phyloP scores from a whole-genome alignment of 192 early-diverging fungal genomes.

The Rhizophagus clarus region DNA sequence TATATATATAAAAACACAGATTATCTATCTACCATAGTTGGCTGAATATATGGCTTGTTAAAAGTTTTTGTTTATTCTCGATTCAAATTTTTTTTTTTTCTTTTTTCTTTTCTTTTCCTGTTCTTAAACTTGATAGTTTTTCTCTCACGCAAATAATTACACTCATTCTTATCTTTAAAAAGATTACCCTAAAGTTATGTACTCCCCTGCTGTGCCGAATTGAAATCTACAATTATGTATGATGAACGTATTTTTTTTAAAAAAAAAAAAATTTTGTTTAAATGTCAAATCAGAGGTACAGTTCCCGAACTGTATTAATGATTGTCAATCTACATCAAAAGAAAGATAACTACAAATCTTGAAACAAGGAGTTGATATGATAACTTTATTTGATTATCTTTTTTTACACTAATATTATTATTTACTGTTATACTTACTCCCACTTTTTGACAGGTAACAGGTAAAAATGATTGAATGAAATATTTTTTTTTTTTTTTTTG shows the following conservation, averaged over 20 bases:
- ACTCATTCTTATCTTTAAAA: neutral
- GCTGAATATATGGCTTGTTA: neutral
- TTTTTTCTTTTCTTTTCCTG: neutral
- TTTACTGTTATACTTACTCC: too few relatives aligned
- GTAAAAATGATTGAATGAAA: too few relatives aligned
- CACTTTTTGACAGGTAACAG: too few relatives aligned
- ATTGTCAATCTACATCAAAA: neutral
- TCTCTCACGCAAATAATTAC: neutral
- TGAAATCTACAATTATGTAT: neutral
- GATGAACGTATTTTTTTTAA: neutral
- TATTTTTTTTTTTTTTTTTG: too few relatives aligned
- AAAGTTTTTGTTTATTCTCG: neutral
- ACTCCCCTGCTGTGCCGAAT: neutral
- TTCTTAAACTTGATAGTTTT: neutral
- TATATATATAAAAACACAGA: too few relatives aligned
- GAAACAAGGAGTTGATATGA: neutral
- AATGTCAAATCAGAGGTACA: neutral
- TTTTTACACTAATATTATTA: neutral
- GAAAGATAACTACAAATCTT: neutral
- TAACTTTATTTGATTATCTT: neutral
- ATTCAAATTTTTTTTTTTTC: too few relatives aligned
- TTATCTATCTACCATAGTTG: neutral
- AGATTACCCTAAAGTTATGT: neutral
- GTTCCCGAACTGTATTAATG: neutral
- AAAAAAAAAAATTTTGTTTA: too few relatives aligned